phyloP scores from a whole-genome alignment of 169 alveolate genomes.

The Theileria annulata region DNA sequence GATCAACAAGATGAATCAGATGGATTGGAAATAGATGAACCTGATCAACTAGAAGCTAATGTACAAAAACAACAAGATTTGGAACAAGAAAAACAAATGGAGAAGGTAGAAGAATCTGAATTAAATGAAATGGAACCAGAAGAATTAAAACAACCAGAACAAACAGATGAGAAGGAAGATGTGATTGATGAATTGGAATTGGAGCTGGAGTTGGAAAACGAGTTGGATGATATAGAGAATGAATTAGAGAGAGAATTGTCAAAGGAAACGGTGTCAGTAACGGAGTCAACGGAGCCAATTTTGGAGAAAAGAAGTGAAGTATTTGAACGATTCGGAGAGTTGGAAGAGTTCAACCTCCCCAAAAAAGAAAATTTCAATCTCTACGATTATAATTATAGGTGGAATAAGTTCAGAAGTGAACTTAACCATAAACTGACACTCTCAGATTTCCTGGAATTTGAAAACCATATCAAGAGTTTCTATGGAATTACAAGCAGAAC shows the following conservation, averaged over 20 bases:
- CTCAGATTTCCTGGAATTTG: conserved; percentile 56
- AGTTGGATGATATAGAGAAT: conserved; percentile 14
- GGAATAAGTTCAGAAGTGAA: conserved; percentile 42
- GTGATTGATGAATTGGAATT: conserved; percentile 40
- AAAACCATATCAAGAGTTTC: conserved; percentile 14
- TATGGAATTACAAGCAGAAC: neutral
- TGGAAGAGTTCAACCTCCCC: conserved; percentile 14
- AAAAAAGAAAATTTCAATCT: conserved; percentile 3
- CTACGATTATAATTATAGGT: conserved; percentile 38
- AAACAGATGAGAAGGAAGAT: neutral
- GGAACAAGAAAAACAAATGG: neutral
- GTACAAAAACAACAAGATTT: neutral
- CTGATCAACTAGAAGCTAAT: neutral
- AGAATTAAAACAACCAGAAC: conserved; percentile 5
- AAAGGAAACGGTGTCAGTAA: conserved; percentile 18
- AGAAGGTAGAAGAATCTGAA: neutral
- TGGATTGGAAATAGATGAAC: neutral
- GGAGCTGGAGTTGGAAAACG: conserved; percentile 35
- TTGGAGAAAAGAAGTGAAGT: neutral
- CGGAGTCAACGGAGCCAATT: neutral
- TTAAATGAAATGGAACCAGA: neutral
- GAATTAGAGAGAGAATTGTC: conserved; percentile 49
- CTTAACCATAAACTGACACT: conserved; percentile 14
- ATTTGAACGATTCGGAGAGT: conserved; percentile 1
- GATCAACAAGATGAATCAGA: conserved; percentile 7